Evolutionary conservation across 2,329 filamentous ascomycete species (phyloP).

Genomic region (Epichloe baconii): DNA sequence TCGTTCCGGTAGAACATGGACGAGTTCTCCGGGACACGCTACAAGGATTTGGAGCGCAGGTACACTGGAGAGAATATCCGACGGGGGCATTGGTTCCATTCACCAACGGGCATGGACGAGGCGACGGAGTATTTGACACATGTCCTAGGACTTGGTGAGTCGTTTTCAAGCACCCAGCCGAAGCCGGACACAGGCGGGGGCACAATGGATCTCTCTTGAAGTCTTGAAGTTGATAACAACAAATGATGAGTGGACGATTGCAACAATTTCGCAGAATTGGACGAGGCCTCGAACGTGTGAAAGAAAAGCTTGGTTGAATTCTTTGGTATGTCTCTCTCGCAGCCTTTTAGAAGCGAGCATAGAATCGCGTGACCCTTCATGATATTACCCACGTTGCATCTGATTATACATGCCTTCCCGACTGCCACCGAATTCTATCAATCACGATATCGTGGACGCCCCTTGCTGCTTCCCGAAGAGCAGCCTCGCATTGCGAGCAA

Average conservation of each 20-base stretch:
- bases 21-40: constrained; percentile 22
- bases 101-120: constrained; percentile 30
- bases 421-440: background rate
- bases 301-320: too few species aligned
- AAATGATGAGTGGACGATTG: background rate
- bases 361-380: background rate
- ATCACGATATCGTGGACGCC: background rate
- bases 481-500: background rate
- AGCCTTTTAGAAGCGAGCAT: background rate
- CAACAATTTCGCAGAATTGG: too few species aligned
- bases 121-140: constrained; percentile 20
- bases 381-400: too few species aligned
- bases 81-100: constrained; percentile 32
- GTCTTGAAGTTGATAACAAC: background rate
- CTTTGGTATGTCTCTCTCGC: background rate
- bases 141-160: background rate
- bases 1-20: constrained; percentile 26
- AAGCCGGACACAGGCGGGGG: background rate
- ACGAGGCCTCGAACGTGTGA: too few species aligned
- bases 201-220: background rate
- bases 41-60: constrained; percentile 22
- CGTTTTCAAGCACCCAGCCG: too few species aligned
- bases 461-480: background rate
- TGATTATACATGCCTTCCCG: background rate
- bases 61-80: constrained; percentile 28